Conservation (phyloP, 306 rosid genomes). For the Luffa aegyptiaca region DNA sequence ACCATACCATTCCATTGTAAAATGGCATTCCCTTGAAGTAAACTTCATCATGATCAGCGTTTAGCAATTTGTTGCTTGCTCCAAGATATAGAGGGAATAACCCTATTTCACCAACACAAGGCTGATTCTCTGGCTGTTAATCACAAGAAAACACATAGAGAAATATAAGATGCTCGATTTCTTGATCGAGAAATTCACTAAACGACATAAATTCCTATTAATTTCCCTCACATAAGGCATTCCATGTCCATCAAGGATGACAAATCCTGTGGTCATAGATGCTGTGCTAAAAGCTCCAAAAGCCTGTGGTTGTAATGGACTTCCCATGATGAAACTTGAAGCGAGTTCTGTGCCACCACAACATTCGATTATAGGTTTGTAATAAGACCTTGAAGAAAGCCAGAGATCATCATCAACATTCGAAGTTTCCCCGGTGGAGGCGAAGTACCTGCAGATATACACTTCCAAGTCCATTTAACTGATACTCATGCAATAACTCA, state of each 20-base stretch:
- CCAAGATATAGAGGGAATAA: slow-evolving; percentile 51
- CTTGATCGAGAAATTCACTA: background rate
- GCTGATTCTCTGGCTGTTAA: slow-evolving; percentile 54
- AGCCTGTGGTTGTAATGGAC: slow-evolving; percentile 72
- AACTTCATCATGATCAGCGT: slow-evolving; percentile 61
- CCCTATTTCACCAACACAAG: slow-evolving; percentile 77
- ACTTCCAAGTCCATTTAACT: background rate
- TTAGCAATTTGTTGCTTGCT: slow-evolving; percentile 58
- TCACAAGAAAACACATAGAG: slow-evolving; percentile 11
- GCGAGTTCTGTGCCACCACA: slow-evolving; percentile 89
- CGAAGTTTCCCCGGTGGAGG: slow-evolving; percentile 67
- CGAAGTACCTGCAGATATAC: slow-evolving; percentile 41
- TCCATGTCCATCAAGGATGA: slow-evolving; percentile 65
- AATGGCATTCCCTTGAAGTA: slow-evolving; percentile 80
- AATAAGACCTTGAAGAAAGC: slow-evolving; percentile 75
- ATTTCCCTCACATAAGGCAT: slow-evolving; percentile 40
- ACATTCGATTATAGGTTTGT: slow-evolving; percentile 49
- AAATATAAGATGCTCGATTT: background rate
- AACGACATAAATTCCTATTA: background rate
- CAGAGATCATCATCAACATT: slow-evolving; percentile 81
- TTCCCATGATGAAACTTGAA: slow-evolving; percentile 48
- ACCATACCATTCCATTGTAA: slow-evolving; percentile 55
- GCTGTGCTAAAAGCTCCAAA: slow-evolving; percentile 72
- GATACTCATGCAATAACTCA: background rate
- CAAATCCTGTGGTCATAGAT: slow-evolving; percentile 60